These are phyloP conservation scores for Perilla frutescens DNA, from an alignment of 257 asterid species.

Conservation along the genomic window DNA sequence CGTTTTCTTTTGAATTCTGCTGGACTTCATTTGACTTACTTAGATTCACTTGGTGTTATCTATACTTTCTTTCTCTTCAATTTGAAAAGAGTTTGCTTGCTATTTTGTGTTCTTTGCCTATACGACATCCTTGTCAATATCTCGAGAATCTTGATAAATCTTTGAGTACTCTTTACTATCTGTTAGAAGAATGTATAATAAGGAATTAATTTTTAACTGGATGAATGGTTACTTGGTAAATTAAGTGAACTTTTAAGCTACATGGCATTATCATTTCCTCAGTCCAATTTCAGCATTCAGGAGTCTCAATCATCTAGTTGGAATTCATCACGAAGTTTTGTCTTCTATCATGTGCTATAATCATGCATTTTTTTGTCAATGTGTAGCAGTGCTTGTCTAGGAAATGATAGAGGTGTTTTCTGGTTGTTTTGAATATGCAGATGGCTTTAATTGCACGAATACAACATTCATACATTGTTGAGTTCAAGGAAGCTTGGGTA, in stretches of 20 bases:
- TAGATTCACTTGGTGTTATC: constrained; percentile 20
- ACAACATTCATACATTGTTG: constrained; percentile 92
- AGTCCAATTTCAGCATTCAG: constrained; percentile 20
- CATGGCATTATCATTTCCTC: constrained; percentile 1
- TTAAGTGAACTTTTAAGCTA: constrained; percentile 6
- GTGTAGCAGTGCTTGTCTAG: constrained; percentile 14
- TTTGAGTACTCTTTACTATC: constrained; percentile 1
- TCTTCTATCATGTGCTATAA: constrained; percentile 6
- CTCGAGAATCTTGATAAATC: constrained; percentile 8
- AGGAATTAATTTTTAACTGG: background rate
- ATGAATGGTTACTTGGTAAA: constrained; percentile 1
- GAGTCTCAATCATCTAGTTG: constrained; percentile 17
- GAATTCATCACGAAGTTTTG: constrained; percentile 6
- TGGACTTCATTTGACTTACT: constrained; percentile 28
- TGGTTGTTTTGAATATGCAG: constrained; percentile 52
- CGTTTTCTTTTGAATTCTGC: constrained; percentile 16
- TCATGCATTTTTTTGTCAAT: background rate
- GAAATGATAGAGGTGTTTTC: constrained; percentile 21
- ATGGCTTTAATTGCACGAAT: constrained; percentile 95
- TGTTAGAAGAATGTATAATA: background rate
- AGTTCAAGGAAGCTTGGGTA: constrained; percentile 99
- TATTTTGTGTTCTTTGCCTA: background rate
- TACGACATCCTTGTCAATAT: constrained; percentile 8
- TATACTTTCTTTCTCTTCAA: background rate
- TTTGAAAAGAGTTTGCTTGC: constrained; percentile 24